Evolutionary conservation across 2,329 filamentous ascomycete genomes (phyloP).

Genomic region (Colletotrichum sp.): DNA sequence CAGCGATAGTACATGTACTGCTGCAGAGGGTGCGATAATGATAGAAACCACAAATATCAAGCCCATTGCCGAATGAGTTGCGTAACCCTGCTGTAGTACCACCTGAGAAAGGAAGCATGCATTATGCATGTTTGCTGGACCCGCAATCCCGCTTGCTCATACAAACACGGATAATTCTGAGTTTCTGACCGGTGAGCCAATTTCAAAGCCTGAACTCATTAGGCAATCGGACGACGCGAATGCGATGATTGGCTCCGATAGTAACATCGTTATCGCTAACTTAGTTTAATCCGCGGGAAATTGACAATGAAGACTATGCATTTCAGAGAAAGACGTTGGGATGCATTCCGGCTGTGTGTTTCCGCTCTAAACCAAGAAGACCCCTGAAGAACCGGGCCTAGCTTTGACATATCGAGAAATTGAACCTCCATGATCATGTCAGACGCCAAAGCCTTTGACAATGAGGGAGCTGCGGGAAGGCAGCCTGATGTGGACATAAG

Average conservation of each 20-base stretch:
- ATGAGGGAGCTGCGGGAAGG: background rate
- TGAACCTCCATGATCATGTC: background rate
- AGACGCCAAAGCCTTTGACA: background rate
- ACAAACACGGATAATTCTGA: background rate
- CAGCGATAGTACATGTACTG: background rate
- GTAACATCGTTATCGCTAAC: fast-evolving
- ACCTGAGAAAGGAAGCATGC: background rate
- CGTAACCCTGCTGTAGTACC: background rate
- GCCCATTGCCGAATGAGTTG: background rate
- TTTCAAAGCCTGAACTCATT: background rate
- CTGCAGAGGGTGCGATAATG: background rate
- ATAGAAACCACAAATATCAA: background rate
- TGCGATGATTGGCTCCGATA: background rate
- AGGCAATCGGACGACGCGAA: background rate
- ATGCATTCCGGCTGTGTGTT: background rate
- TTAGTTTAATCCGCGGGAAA: background rate
- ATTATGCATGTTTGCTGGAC: background rate
- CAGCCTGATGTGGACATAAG: background rate
- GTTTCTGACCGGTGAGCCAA: background rate
- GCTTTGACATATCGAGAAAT: background rate
- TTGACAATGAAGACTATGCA: background rate
- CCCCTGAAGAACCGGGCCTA: background rate
- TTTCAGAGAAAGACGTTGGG: background rate
- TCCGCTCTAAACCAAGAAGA: background rate
- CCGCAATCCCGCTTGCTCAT: background rate